phyloP scores from a whole-genome alignment of 2,329 filamentous ascomycete species.

The Xylaria sp. region DNA sequence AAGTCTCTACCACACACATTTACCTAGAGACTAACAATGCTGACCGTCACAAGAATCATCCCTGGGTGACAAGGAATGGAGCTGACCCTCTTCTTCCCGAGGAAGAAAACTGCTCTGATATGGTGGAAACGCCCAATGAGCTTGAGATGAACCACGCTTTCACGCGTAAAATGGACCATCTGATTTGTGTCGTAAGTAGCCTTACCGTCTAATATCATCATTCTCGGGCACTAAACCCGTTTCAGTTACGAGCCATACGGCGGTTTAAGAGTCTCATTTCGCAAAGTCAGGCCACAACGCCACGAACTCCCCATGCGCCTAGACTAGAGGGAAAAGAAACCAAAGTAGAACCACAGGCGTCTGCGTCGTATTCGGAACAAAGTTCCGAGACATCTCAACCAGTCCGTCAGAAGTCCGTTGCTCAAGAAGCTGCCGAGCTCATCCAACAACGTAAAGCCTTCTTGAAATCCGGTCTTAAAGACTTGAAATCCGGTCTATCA shows the following conservation, averaged over 20 bases:
- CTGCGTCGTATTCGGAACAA: slow-evolving; percentile 28
- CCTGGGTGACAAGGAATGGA: slow-evolving; percentile 89
- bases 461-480: slow-evolving; percentile 46
- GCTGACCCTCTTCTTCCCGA: slow-evolving; percentile 80
- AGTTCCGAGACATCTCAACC: slow-evolving; percentile 29
- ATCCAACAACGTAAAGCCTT: slow-evolving; percentile 60
- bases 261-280: slow-evolving; percentile 84
- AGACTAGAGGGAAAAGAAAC: slow-evolving; percentile 37
- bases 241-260: slow-evolving; percentile 86
- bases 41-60: slow-evolving; percentile 73
- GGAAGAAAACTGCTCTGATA: slow-evolving; percentile 85
- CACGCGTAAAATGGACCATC: slow-evolving; percentile 86
- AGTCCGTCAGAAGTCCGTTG: slow-evolving; percentile 50
- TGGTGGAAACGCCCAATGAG: slow-evolving; percentile 86
- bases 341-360: slow-evolving; percentile 23
- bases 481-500: slow-evolving; percentile 51
- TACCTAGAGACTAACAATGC: slow-evolving; percentile 19
- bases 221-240: slow-evolving; percentile 20
- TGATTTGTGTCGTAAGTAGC: slow-evolving; percentile 79
- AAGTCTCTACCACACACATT: slow-evolving; percentile 49
- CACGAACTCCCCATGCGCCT: slow-evolving; percentile 38
- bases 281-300: slow-evolving; percentile 53
- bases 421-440: slow-evolving; percentile 62
- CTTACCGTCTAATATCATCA: background rate
- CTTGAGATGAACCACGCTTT: slow-evolving; percentile 92